phyloP scores from a whole-genome alignment of 306 rosid genomes.

The Pyrus betulifolia region DNA sequence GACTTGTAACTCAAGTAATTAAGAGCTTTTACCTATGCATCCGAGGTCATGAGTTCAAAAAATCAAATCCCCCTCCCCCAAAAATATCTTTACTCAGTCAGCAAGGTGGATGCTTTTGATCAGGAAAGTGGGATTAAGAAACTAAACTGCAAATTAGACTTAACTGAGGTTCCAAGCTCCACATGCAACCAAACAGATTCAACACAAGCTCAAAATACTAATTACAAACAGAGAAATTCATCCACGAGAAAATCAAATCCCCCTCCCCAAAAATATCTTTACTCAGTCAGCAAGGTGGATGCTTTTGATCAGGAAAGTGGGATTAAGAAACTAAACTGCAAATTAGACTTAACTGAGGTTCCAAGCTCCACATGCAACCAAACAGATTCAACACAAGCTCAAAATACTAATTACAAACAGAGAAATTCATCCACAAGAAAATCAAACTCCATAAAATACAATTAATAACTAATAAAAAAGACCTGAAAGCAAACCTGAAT shows the following conservation, averaged over 20 bases:
- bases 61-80: too few relatives aligned
- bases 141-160: background rate
- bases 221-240: background rate
- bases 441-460: background rate
- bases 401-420: background rate
- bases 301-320: too few relatives aligned
- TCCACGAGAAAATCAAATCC: background rate
- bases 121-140: background rate
- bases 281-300: too few relatives aligned
- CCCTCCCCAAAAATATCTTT: too few relatives aligned
- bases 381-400: conserved; percentile 1
- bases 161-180: background rate
- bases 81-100: background rate
- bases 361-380: background rate
- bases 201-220: background rate
- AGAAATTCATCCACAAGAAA: background rate
- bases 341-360: background rate
- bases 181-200: background rate
- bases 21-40: too few relatives aligned
- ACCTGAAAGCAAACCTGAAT: conserved; percentile 34
- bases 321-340: background rate
- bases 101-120: background rate
- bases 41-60: too few relatives aligned
- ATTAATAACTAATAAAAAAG: background rate
- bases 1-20: too few relatives aligned